Conservation (phyloP, 2,329 filamentous ascomycete species). For the Paecilomyces variotii region DNA sequence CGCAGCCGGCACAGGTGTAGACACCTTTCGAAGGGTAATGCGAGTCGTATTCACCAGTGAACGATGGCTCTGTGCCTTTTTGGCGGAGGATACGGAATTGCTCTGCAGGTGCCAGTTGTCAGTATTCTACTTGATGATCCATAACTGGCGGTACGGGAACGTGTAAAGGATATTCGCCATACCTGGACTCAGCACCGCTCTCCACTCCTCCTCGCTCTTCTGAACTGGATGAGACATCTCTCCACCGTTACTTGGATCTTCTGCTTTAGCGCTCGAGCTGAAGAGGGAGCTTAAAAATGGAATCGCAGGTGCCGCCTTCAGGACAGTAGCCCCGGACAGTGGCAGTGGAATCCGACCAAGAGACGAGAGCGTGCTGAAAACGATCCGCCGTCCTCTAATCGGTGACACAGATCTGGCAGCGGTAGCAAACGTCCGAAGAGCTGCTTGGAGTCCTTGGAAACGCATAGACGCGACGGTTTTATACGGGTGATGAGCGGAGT, state of each 20-base stretch:
- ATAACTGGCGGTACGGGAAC: background rate
- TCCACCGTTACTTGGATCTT: constrained; percentile 15
- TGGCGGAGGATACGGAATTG: constrained; percentile 91
- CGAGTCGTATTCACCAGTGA: constrained; percentile 77
- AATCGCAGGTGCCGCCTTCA: constrained; percentile 65
- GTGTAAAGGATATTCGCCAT: constrained; percentile 10
- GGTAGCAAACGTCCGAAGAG: constrained; percentile 13
- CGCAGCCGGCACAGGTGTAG: constrained; percentile 82
- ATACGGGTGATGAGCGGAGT: constrained; percentile 1
- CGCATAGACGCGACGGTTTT: constrained; percentile 16
- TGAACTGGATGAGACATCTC: constrained; percentile 63
- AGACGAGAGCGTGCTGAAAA: constrained; percentile 3
- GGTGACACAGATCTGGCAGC: constrained; percentile 1
- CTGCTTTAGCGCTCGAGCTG: constrained; percentile 48
- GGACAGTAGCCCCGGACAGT: constrained; percentile 27
- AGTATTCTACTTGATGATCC: background rate
- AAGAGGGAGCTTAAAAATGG: constrained; percentile 75
- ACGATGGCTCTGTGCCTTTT: constrained; percentile 81
- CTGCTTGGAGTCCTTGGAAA: constrained; percentile 10
- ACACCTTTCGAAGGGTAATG: constrained; percentile 68
- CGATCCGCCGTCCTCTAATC: background rate
- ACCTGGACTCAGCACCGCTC: constrained; percentile 69
- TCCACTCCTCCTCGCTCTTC: constrained; percentile 79
- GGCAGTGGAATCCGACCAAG: constrained; percentile 10
- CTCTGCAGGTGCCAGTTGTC: constrained; percentile 47